Conservation (phyloP, 2,329 filamentous ascomycete species). For the Penicillium hordei region DNA sequence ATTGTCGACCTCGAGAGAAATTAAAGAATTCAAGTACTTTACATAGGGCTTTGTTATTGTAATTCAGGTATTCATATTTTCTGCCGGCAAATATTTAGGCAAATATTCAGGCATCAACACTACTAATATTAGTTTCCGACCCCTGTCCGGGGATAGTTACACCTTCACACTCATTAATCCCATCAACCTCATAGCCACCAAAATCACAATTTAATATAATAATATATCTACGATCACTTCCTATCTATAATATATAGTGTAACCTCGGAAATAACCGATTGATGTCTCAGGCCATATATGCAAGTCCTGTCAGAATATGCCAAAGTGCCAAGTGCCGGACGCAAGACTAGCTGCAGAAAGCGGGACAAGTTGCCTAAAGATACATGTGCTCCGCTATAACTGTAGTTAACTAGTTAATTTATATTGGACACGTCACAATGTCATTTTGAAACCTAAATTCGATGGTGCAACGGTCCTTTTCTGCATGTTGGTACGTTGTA, state of each 20-base stretch:
- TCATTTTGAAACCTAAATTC: neutral
- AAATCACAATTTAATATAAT: neutral
- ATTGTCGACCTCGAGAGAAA: too few species aligned
- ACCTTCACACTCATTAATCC: neutral
- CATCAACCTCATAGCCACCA: neutral
- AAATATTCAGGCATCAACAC: too few species aligned
- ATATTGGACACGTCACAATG: neutral
- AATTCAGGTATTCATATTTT: too few species aligned
- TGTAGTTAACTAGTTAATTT: too few species aligned
- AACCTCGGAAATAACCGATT: neutral
- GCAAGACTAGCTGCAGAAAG: neutral
- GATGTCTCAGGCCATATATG: neutral
- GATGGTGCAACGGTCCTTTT: neutral
- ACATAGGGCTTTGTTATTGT: too few species aligned
- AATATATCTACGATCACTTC: neutral
- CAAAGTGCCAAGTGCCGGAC: too few species aligned
- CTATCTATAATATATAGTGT: neutral
- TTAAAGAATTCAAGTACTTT: too few species aligned
- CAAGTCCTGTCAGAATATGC: too few species aligned
- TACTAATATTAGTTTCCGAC: too few species aligned
- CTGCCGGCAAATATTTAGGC: too few species aligned
- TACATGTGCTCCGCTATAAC: neutral
- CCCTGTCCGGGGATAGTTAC: too few species aligned
- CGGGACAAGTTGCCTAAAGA: neutral
- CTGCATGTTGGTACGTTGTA: neutral